Base-by-base conservation (phyloP, 2,329 filamentous ascomycete genomes). In the Sporothrix pallida region DNA sequence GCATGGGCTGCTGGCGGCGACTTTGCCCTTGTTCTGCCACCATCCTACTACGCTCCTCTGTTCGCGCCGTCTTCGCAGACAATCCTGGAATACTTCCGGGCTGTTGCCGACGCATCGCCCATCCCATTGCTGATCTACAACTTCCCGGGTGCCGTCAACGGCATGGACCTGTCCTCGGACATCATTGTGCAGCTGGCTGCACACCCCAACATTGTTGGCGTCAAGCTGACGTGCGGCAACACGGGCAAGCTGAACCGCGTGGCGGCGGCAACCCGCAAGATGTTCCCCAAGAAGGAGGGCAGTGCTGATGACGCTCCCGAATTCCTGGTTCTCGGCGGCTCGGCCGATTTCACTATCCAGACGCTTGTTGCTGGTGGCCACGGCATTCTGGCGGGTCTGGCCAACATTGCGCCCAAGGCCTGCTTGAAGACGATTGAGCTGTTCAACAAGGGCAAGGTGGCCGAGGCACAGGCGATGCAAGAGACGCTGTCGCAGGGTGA, bases 1-100 rank as follows among this genome's bases (percentile, higher is more conserved):
- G 92, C 92, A 15, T 88, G 87, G 77, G 85, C 87, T 44, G 86
- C 89, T 52, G 93, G 93, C 72, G 92, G 90, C 76, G 91, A 94
- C 82, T 93, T 92, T 78, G 92, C 91, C 7, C 86, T 96, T 73
- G 88, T 95, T 3, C 86, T 95, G 42, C 92, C 93, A 12, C 93
- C 93, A 3, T 89, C 89, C 70, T 95, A 95, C 84, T 95, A 94
- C 83, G 88, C 90, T 73, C 80, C 87, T 3, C 84, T 93, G 26
- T 91, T 93, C 79, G 88, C 86, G 37, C 86, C 87, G 12, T 85
- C 87, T 8, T 87, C 87, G 1, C 82, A 90, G 69, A 89, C 90
- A 17, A 84, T 94, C 72, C 80, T 89, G 67, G 85, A 88, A 37
- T 93, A 90, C 82, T 95, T 93, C 85, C 84, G 83, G 50, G 84